A percentile compares a stretch with the other conserved stretches of the same genome.
Conservation (phyloP, 2,329 filamentous ascomycete species). For the Xylariaceae sp. region DNA sequence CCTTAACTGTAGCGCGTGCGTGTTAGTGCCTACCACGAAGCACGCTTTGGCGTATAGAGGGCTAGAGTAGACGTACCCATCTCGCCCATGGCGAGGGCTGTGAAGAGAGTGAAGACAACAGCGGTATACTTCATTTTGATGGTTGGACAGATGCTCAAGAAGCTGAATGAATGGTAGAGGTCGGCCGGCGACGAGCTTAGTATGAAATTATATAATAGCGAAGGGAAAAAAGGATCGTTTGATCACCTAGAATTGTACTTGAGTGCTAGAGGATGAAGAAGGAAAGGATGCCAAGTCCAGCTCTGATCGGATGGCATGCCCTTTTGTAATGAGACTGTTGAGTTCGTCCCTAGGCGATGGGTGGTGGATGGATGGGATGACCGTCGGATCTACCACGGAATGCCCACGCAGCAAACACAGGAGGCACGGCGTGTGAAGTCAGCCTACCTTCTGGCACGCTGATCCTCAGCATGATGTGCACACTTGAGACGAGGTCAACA, state of each 20-base stretch:
- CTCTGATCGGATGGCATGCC: conserved; percentile 8
- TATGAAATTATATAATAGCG: conserved; percentile 19
- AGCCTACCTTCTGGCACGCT: conserved; percentile 5
- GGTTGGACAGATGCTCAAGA: conserved; percentile 18
- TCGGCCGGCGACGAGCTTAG: conserved; percentile 48
- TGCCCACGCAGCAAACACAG: conserved; percentile 1
- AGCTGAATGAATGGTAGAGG: conserved; percentile 30
- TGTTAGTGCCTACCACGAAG: neutral
- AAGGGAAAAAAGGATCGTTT: conserved; percentile 18
- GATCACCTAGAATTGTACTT: conserved; percentile 17
- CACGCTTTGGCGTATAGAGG: neutral
- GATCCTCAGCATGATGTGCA: conserved; percentile 20
- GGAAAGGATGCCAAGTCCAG: conserved; percentile 7
- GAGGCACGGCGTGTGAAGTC: conserved; percentile 6
- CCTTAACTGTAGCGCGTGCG: conserved; percentile 23
- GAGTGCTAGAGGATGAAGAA: conserved; percentile 21
- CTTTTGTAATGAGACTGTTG: conserved; percentile 20
- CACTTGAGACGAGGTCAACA: conserved; percentile 19
- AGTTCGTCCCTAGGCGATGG: neutral
- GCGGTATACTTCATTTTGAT: conserved; percentile 52
- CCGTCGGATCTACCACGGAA: conserved; percentile 5
- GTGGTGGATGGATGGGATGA: neutral
- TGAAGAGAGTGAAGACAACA: conserved; percentile 42
- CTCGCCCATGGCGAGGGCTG: conserved; percentile 41
- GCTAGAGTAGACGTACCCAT: conserved; percentile 16